Percentiles rank a stretch among this genome's conserved stretches.
Evolutionary conservation across 331 rosid genomes (phyloP).

Genomic region (Quercus lobata): DNA sequence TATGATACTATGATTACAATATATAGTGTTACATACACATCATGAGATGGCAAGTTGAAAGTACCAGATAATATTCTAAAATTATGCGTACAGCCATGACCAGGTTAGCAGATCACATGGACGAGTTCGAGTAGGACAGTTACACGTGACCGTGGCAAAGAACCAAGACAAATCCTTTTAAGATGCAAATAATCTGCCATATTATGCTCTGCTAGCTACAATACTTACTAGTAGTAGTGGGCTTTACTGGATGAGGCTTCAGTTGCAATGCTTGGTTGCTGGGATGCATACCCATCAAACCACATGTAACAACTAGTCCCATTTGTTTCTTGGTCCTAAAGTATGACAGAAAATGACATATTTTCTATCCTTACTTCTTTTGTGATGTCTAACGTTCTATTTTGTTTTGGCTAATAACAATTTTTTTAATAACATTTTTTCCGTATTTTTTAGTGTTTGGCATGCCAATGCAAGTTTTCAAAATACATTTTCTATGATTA

Average conservation of each 20-base stretch:
- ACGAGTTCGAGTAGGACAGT: not conserved
- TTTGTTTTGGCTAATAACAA: no score
- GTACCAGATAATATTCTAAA: not conserved
- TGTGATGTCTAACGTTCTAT: not conserved
- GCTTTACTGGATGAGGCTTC: slow-evolving; percentile 9
- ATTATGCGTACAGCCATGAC: slow-evolving; percentile 32
- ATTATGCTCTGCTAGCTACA: not conserved
- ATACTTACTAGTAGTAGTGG: not conserved
- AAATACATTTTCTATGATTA: no score
- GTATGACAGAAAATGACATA: not conserved
- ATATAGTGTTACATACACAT: not conserved
- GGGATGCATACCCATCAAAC: slow-evolving; percentile 32
- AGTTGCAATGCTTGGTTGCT: slow-evolving; percentile 30
- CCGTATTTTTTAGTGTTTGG: no score
- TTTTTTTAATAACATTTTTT: no score
- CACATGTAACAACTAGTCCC: slow-evolving; percentile 12
- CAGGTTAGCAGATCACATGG: slow-evolving; percentile 39
- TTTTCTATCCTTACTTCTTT: not conserved
- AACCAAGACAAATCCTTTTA: slow-evolving; percentile 21
- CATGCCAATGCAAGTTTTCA: no score
- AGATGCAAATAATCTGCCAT: slow-evolving; percentile 30
- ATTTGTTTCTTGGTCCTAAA: not conserved
- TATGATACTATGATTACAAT: not conserved
- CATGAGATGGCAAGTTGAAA: not conserved
- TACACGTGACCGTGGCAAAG: slow-evolving; percentile 18